Evolutionary conservation across 2,329 filamentous ascomycete species (phyloP).

Genomic region (Venturia carpophila): DNA sequence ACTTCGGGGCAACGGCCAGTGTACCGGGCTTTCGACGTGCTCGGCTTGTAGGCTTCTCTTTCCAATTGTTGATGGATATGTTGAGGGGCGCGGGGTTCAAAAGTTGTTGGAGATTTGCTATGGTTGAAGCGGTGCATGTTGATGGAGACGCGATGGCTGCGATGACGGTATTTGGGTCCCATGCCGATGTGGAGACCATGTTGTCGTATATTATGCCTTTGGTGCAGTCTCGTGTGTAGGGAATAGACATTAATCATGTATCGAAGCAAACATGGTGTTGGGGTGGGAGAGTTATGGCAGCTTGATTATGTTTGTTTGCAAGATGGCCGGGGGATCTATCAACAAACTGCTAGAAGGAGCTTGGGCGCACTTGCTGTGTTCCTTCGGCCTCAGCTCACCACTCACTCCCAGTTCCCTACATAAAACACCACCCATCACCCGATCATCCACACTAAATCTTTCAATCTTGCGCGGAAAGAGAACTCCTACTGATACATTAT

Average conservation of each 20-base stretch:
- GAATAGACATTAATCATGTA: slow-evolving; percentile 4
- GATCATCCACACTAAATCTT: no score
- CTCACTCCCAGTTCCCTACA: not conserved
- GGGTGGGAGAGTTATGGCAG: not conserved
- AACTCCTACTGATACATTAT: no score
- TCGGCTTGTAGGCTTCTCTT: not conserved
- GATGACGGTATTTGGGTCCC: not conserved
- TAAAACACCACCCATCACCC: not conserved
- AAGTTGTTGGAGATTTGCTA: slow-evolving; percentile 1
- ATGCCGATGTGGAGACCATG: not conserved
- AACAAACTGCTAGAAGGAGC: no score
- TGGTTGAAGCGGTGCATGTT: not conserved
- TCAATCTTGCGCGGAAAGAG: no score
- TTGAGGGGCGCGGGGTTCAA: not conserved
- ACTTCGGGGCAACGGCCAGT: slow-evolving; percentile 8
- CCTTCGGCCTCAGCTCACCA: no score
- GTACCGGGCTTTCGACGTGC: not conserved
- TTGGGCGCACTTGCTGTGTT: no score
- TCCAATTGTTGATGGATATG: not conserved
- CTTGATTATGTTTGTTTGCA: not conserved
- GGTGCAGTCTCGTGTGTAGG: not conserved
- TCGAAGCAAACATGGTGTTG: not conserved
- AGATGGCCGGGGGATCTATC: not conserved
- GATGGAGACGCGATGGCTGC: slow-evolving; percentile 7
- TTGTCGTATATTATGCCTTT: no score